Conservation (phyloP, 495 filamentous ascomycete species). For the Penicillium cataractarum region DNA sequence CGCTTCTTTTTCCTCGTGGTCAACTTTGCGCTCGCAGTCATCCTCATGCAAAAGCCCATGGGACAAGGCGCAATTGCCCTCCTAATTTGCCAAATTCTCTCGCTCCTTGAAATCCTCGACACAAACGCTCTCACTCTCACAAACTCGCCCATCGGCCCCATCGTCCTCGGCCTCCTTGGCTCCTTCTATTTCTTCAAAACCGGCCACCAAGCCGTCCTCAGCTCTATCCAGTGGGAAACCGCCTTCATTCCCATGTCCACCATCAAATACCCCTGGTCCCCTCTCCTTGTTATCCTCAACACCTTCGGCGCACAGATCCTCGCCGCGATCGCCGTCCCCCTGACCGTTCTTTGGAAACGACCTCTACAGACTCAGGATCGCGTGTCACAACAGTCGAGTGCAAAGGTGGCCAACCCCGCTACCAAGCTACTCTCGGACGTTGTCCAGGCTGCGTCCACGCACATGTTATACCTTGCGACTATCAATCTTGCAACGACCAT, state of each 20-base stretch:
- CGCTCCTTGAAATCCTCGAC: constrained; percentile 86
- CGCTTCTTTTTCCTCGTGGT: constrained; percentile 84
- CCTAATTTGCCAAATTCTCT: constrained; percentile 81
- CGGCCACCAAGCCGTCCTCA: constrained; percentile 88
- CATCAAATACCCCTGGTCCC: constrained; percentile 87
- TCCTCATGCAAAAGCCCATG: constrained; percentile 93
- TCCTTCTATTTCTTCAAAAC: constrained; percentile 97
- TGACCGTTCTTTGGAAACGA: constrained; percentile 85
- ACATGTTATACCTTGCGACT: constrained; percentile 78
- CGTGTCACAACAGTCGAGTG: constrained; percentile 20
- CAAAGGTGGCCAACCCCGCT: constrained; percentile 51
- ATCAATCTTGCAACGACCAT: constrained; percentile 81
- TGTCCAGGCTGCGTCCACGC: constrained; percentile 68
- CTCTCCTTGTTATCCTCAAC: constrained; percentile 80
- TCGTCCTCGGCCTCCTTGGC: constrained; percentile 81
- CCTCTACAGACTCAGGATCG: constrained; percentile 46
- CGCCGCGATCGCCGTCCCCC: constrained; percentile 74
- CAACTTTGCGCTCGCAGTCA: constrained; percentile 73
- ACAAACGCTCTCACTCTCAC: constrained; percentile 63
- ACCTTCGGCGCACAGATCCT: constrained; percentile 89
- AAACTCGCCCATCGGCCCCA: constrained; percentile 76
- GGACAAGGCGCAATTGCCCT: constrained; percentile 81
- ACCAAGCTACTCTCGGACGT: constrained; percentile 64
- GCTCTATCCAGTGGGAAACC: constrained; percentile 94
- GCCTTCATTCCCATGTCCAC: constrained; percentile 87